phyloP scores from a whole-genome alignment of 495 filamentous ascomycete genomes.

The Neurospora sp. region DNA sequence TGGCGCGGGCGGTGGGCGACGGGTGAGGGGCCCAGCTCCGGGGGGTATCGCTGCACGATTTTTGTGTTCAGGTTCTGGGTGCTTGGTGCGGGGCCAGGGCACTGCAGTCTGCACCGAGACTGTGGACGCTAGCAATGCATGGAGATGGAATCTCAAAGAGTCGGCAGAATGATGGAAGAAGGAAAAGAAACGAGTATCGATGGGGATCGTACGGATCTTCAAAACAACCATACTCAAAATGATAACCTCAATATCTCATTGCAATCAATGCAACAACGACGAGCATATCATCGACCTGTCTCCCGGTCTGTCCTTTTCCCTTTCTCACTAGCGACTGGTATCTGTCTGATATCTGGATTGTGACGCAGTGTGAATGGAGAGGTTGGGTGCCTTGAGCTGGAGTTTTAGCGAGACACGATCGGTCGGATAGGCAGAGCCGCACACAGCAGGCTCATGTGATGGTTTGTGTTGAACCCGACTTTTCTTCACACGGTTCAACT shows the following conservation, averaged over 20 bases:
- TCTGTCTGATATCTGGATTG: neutral
- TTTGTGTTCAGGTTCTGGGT: neutral
- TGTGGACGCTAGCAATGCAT: neutral
- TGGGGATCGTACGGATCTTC: neutral
- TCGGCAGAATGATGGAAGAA: neutral
- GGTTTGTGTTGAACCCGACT: neutral
- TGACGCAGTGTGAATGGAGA: neutral
- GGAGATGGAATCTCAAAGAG: neutral
- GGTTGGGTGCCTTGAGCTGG: neutral
- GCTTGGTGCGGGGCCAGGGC: slow-evolving; percentile 4
- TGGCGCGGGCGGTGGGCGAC: slow-evolving; percentile 6
- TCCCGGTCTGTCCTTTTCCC: neutral
- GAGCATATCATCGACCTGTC: neutral
- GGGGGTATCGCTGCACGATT: slow-evolving; percentile 14
- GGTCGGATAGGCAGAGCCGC: neutral
- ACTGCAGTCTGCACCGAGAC: neutral
- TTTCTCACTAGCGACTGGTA: neutral
- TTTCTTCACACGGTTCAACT: neutral
- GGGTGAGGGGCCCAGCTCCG: slow-evolving; percentile 14
- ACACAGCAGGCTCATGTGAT: neutral
- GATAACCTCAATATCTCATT: neutral
- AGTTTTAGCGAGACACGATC: neutral
- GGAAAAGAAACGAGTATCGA: neutral
- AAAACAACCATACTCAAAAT: neutral
- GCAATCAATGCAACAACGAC: neutral